phyloP scores from a whole-genome alignment of 163 green algal species.

The Chlorella variabilis region DNA sequence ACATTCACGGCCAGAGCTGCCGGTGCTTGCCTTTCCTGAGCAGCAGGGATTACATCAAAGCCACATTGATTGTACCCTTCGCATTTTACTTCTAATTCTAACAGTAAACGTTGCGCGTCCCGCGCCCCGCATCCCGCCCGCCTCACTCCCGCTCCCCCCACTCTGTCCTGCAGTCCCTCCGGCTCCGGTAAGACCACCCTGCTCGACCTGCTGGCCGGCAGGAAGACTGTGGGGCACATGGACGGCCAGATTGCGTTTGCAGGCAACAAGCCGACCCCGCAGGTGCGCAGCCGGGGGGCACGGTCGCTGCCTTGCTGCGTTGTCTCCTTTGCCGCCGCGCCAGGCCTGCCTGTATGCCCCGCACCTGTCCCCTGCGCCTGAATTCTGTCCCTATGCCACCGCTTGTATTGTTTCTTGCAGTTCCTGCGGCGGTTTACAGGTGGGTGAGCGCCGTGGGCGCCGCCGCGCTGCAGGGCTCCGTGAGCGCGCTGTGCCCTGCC shows the following conservation, averaged over 20 bases:
- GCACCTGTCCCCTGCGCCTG: no score
- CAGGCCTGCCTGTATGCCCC: no score
- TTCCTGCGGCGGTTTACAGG: conserved; percentile 77
- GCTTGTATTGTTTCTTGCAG: background rate
- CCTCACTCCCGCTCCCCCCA: background rate
- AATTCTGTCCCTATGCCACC: no score
- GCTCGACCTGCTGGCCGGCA: conserved; percentile 65
- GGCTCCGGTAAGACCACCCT: conserved; percentile 86
- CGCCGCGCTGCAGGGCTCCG: no score
- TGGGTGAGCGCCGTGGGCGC: background rate
- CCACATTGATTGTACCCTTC: no score
- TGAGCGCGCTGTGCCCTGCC: no score
- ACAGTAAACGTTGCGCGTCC: no score
- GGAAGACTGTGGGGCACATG: conserved; percentile 63
- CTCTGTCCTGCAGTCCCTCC: conserved; percentile 48
- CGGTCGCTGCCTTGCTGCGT: no score
- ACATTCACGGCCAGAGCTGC: background rate
- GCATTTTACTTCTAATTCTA: no score
- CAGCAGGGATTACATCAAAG: no score
- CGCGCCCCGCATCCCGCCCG: no score
- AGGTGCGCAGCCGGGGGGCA: background rate
- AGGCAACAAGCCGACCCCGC: conserved; percentile 64
- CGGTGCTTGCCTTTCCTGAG: background rate
- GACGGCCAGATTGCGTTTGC: conserved; percentile 52
- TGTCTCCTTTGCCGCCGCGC: no score